Conservation (phyloP, 495 filamentous ascomycete genomes). For the Podospora conica region DNA sequence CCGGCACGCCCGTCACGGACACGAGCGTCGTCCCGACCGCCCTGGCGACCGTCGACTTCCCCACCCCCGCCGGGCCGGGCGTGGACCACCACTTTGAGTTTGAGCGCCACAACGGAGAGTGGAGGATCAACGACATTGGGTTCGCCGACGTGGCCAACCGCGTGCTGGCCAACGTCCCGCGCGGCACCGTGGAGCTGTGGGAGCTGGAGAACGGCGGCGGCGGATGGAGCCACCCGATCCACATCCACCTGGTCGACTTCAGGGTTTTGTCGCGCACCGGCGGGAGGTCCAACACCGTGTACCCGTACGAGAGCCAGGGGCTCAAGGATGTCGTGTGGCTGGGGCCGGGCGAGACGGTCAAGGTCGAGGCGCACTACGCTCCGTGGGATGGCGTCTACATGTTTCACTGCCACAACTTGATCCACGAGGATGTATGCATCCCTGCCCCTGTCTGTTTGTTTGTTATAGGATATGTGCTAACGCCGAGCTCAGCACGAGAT, state of each 20-base stretch:
- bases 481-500: constrained; percentile 39
- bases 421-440: constrained; percentile 46
- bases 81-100: constrained; percentile 40
- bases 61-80: constrained; percentile 13
- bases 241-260: constrained; percentile 57
- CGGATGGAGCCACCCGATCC: constrained; percentile 49
- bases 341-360: constrained; percentile 41
- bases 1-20: constrained; percentile 26
- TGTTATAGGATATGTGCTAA: not conserved
- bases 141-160: constrained; percentile 47
- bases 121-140: constrained; percentile 47
- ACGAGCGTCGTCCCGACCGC: constrained; percentile 11
- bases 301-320: constrained; percentile 43
- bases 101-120: constrained; percentile 36
- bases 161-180: constrained; percentile 43
- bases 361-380: constrained; percentile 43
- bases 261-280: constrained; percentile 39
- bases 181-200: constrained; percentile 47
- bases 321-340: constrained; percentile 51
- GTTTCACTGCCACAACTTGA: constrained; percentile 53
- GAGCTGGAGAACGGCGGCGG: constrained; percentile 42
- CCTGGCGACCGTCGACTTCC: constrained; percentile 11
- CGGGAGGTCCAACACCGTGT: constrained; percentile 29
- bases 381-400: constrained; percentile 53
- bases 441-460: not conserved